Percentiles rank a stretch among this genome's conserved stretches.
Evolutionary conservation across 495 filamentous ascomycete species (phyloP).

Genomic region (Penicillium canariense): DNA sequence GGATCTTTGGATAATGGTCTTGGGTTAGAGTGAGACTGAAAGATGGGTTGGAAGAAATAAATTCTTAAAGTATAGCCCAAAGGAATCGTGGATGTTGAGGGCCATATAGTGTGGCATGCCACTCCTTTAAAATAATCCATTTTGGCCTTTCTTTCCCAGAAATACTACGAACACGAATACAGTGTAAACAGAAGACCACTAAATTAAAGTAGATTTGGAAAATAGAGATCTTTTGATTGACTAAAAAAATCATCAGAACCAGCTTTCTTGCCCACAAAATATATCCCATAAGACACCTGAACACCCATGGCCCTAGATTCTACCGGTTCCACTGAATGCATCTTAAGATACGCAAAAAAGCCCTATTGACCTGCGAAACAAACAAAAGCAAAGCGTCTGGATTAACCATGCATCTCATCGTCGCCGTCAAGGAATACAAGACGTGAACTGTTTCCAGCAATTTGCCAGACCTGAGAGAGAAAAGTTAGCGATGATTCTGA

Average conservation of each 20-base stretch:
- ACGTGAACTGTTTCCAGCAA: conserved; percentile 77
- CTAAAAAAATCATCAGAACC: conserved; percentile 17
- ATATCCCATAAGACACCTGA: conserved; percentile 16
- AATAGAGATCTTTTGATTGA: conserved; percentile 23
- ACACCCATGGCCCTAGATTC: conserved; percentile 25
- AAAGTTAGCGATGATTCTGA: conserved; percentile 16
- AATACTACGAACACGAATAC: not conserved
- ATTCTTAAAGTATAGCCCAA: not conserved
- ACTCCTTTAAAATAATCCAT: conserved; percentile 1
- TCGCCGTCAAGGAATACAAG: conserved; percentile 75
- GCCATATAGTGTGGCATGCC: not conserved
- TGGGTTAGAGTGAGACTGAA: not conserved
- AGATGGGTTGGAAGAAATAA: not conserved
- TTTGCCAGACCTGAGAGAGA: conserved; percentile 82
- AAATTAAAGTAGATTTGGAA: conserved; percentile 14
- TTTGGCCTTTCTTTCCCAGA: not conserved
- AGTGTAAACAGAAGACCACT: not conserved
- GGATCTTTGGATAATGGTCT: not conserved
- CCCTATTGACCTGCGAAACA: conserved; percentile 10
- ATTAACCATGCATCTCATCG: conserved; percentile 54
- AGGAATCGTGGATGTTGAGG: not conserved
- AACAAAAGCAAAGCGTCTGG: conserved; percentile 4
- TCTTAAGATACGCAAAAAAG: conserved; percentile 18
- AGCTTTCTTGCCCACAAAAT: conserved; percentile 10
- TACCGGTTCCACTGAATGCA: conserved; percentile 28